These are phyloP conservation scores for Penicillium canescens DNA, from an alignment of 495 filamentous ascomycete species.

Conservation along the genomic window DNA sequence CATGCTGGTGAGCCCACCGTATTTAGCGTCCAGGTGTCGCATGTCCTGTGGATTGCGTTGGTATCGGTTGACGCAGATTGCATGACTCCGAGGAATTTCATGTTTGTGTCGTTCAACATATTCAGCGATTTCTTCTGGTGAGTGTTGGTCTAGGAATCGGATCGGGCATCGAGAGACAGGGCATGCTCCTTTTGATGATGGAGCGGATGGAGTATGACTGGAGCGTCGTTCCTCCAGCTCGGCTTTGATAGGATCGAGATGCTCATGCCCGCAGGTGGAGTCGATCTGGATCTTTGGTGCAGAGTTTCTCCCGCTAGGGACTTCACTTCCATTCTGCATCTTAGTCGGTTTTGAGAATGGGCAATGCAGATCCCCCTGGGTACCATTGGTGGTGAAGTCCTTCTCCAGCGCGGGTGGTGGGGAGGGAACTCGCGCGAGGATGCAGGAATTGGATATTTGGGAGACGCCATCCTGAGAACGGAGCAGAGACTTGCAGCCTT, in stretches of 20 bases:
- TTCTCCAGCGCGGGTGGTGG: slow-evolving; percentile 36
- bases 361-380: slow-evolving; percentile 43
- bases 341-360: slow-evolving; percentile 45
- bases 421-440: slow-evolving; percentile 40
- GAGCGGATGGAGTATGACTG: slow-evolving; percentile 44
- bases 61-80: slow-evolving; percentile 84
- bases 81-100: slow-evolving; percentile 85
- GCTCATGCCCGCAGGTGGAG: slow-evolving; percentile 36
- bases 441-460: slow-evolving; percentile 35
- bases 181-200: slow-evolving; percentile 61
- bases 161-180: slow-evolving; percentile 88
- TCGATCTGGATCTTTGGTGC: slow-evolving; percentile 30
- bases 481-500: slow-evolving; percentile 40
- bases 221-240: slow-evolving; percentile 41
- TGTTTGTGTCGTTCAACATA: slow-evolving; percentile 94
- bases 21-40: slow-evolving; percentile 84
- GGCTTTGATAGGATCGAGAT: slow-evolving; percentile 47
- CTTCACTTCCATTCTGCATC: slow-evolving; percentile 28
- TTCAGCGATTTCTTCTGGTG: slow-evolving; percentile 83
- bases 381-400: slow-evolving; percentile 49
- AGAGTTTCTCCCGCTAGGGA: slow-evolving; percentile 23
- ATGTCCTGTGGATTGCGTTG: slow-evolving; percentile 81
- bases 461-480: slow-evolving; percentile 27
- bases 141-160: slow-evolving; percentile 83
- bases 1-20: slow-evolving; percentile 86